Percentiles rank a stretch among this genome's conserved stretches.
Conservation (phyloP, 768 basidiomycete species). For the Tylopilus balloui region DNA sequence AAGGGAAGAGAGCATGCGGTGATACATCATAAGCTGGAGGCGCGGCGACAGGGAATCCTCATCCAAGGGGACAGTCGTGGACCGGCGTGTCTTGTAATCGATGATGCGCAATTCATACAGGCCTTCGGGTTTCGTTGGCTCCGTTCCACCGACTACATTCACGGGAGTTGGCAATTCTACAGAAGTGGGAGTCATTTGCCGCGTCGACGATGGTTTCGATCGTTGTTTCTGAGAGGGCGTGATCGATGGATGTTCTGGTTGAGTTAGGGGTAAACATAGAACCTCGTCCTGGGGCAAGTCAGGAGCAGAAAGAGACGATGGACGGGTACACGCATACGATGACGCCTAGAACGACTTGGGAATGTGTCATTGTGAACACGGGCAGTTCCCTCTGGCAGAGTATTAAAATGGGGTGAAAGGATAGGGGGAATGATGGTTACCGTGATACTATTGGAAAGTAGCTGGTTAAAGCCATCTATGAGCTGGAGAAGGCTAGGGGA, state of each 20-base stretch:
- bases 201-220: conserved; percentile 14
- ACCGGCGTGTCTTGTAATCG: conserved; percentile 69
- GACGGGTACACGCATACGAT: conserved; percentile 46
- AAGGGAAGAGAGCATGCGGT: conserved; percentile 55
- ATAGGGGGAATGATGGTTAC: conserved; percentile 34
- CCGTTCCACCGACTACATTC: background rate
- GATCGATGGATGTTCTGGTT: conserved; percentile 8
- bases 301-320: background rate
- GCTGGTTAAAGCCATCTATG: conserved; percentile 55
- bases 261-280: conserved; percentile 15
- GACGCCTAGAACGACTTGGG: conserved; percentile 62
- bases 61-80: conserved; percentile 47
- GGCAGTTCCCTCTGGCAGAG: conserved; percentile 69
- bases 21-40: conserved; percentile 77
- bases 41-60: conserved; percentile 56
- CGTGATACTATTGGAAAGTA: conserved; percentile 45
- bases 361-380: conserved; percentile 71
- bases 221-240: conserved; percentile 27
- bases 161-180: background rate
- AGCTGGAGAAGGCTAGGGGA: conserved; percentile 63
- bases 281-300: conserved; percentile 48
- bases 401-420: background rate
- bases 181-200: conserved; percentile 2
- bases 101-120: conserved; percentile 41
- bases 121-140: background rate